These are phyloP conservation scores for Teunomyces barrocoloradensis DNA, from an alignment of 805 yeast genomes.

Conservation along the genomic window DNA sequence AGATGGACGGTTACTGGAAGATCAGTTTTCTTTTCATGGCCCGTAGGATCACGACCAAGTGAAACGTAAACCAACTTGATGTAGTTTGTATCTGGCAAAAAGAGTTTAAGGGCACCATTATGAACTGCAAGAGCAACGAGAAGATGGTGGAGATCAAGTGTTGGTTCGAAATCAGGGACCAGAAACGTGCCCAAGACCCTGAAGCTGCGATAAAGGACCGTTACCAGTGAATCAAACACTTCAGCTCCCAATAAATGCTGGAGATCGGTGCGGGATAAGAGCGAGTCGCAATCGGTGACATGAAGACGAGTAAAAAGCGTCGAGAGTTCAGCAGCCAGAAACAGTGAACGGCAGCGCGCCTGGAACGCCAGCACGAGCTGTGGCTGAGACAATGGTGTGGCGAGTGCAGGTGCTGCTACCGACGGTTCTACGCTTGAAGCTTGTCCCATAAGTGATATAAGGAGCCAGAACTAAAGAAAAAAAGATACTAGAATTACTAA, in stretches of 20 bases:
- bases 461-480: background rate
- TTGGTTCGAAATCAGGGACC: conserved; percentile 36
- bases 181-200: conserved; percentile 50
- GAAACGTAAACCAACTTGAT: conserved; percentile 48
- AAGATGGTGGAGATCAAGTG: conserved; percentile 36
- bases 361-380: conserved; percentile 20
- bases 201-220: conserved; percentile 36
- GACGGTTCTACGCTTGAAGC: conserved; percentile 10
- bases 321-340: conserved; percentile 20
- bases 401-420: background rate
- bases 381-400: conserved; percentile 8
- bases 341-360: conserved; percentile 11
- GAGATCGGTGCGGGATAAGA: conserved; percentile 19
- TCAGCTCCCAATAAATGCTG: conserved; percentile 14
- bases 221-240: background rate
- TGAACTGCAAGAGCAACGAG: conserved; percentile 34
- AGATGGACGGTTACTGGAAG: background rate
- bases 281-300: conserved; percentile 13
- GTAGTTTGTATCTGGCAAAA: conserved; percentile 38
- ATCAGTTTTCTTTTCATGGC: background rate
- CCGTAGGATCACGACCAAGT: conserved; percentile 15
- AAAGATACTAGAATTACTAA: background rate
- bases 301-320: conserved; percentile 15
- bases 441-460: conserved; percentile 15
- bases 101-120: conserved; percentile 37